Evolutionary conservation across 345 rosid species (phyloP).

Genomic region (Rubroshorea leprosula): DNA sequence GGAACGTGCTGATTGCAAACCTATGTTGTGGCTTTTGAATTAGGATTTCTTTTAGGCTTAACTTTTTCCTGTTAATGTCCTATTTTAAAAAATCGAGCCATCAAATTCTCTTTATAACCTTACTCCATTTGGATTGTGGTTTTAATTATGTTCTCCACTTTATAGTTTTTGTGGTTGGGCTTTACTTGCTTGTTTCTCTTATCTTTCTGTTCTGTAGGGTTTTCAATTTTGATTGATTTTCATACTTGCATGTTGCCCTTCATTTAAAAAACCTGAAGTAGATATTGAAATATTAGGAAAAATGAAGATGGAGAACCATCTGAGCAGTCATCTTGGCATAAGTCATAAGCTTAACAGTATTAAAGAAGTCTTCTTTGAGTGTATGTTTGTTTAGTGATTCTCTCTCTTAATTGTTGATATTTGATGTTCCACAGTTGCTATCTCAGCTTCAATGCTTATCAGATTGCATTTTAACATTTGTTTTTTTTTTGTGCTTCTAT

Average conservation of each 20-base stretch:
- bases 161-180: neutral
- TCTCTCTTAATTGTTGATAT: constrained; percentile 1
- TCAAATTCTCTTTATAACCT: neutral
- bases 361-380: neutral
- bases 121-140: neutral
- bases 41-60: too few relatives aligned
- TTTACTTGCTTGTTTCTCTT: constrained; percentile 4
- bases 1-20: neutral
- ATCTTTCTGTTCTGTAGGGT: constrained; percentile 3
- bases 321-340: neutral
- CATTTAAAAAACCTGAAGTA: too few relatives aligned
- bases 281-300: neutral
- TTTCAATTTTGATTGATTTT: neutral
- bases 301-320: neutral
- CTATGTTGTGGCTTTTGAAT: neutral
- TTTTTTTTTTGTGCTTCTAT: constrained; percentile 4
- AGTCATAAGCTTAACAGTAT: neutral
- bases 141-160: neutral
- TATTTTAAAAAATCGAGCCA: neutral
- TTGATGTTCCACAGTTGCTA: neutral
- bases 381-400: neutral
- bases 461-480: neutral
- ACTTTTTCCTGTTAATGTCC: neutral
- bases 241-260: neutral
- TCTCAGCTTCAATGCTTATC: neutral